These are phyloP conservation scores for Pseudozyma hubeiensis DNA, from an alignment of 1,284 basidiomycete species.

Conservation along the genomic window DNA sequence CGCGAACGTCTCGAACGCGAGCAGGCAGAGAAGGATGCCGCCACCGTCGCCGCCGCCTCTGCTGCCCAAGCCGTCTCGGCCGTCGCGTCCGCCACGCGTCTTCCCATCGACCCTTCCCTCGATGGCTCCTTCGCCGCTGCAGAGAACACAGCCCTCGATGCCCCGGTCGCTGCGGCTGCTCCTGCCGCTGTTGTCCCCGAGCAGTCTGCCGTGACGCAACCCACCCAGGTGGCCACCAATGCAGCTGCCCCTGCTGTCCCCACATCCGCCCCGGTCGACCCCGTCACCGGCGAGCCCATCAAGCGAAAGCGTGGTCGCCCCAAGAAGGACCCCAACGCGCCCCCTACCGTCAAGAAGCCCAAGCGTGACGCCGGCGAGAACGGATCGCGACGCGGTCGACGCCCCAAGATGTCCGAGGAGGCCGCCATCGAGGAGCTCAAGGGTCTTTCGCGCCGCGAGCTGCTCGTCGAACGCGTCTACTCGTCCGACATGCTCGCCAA, in stretches of 20 bases:
- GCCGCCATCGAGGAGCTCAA: slow-evolving; percentile 31
- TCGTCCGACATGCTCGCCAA: slow-evolving; percentile 47
- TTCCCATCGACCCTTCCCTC: slow-evolving; percentile 45
- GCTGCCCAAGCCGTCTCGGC: slow-evolving; percentile 45
- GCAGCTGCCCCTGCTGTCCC: slow-evolving; percentile 11
- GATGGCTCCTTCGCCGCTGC: slow-evolving; percentile 14
- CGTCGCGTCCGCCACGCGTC: slow-evolving; percentile 39
- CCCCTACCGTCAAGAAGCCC: slow-evolving; percentile 31
- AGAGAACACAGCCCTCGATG: slow-evolving; percentile 7
- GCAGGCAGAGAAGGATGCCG: slow-evolving; percentile 49
- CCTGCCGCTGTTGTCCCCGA: slow-evolving; percentile 2
- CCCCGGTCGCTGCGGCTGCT: slow-evolving; percentile 3
- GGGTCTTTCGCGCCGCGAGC: slow-evolving; percentile 28
- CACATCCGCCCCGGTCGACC: slow-evolving; percentile 9
- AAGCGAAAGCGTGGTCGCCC: slow-evolving; percentile 45
- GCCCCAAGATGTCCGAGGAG: slow-evolving; percentile 41
- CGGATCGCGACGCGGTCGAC: slow-evolving; percentile 32
- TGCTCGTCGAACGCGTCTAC: slow-evolving; percentile 53
- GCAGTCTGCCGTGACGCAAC: slow-evolving; percentile 11
- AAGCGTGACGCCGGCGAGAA: slow-evolving; percentile 34
- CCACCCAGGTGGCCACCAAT: slow-evolving; percentile 8
- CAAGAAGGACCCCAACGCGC: slow-evolving; percentile 31
- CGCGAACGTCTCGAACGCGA: slow-evolving; percentile 44
- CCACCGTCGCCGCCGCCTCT: slow-evolving; percentile 47
- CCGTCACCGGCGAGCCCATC: slow-evolving; percentile 19